phyloP scores from a whole-genome alignment of 495 filamentous ascomycete species.

The Stereocaulon alpinum region DNA sequence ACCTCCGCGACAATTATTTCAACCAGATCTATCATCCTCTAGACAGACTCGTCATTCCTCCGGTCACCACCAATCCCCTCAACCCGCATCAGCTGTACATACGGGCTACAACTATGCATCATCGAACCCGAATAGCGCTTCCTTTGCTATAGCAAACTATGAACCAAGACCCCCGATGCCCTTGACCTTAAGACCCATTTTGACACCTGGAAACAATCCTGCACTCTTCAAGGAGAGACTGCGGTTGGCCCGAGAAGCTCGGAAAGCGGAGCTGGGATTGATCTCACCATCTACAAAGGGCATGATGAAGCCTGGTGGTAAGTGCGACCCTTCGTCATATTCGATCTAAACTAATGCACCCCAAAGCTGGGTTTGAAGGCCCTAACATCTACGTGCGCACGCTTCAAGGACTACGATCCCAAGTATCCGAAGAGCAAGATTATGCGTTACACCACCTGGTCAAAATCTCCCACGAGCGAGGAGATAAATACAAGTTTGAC shows the following conservation, averaged over 20 bases:
- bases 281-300: constrained; percentile 25
- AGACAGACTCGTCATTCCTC: constrained; percentile 49
- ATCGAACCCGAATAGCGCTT: constrained; percentile 28
- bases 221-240: constrained; percentile 45
- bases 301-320: constrained; percentile 47
- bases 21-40: constrained; percentile 56
- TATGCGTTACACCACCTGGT: constrained; percentile 88
- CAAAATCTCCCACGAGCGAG: constrained; percentile 86
- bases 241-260: constrained; percentile 26
- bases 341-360: neutral
- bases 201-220: constrained; percentile 59
- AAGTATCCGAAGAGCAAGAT: constrained; percentile 68
- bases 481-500: constrained; percentile 92
- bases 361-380: constrained; percentile 49
- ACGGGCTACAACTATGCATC: constrained; percentile 25
- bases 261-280: constrained; percentile 17
- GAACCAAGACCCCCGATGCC: constrained; percentile 47
- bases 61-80: constrained; percentile 36
- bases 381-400: constrained; percentile 86
- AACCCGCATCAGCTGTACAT: constrained; percentile 22
- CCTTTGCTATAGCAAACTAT: constrained; percentile 46
- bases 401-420: constrained; percentile 66
- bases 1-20: constrained; percentile 69
- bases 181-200: constrained; percentile 55
- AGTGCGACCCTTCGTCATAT: constrained; percentile 16